Conservation (phyloP, 257 asterid genomes). For the Nicotiana tabacum region DNA sequence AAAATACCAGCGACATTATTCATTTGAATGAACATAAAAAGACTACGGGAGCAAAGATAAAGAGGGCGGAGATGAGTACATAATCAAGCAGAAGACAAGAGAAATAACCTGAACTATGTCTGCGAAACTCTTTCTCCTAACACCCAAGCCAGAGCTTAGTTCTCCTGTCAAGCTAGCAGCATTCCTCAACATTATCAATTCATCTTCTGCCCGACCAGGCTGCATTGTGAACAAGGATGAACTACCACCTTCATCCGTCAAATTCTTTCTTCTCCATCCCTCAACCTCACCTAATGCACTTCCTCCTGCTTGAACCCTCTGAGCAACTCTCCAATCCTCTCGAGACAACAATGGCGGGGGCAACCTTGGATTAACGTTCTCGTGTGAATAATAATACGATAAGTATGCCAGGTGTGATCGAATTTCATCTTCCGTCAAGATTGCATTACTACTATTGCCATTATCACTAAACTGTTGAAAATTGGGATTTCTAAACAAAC, state of each 20-base stretch:
- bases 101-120: conserved; percentile 49
- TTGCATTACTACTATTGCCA: conserved; percentile 18
- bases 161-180: conserved; percentile 30
- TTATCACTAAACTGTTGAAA: conserved; percentile 14
- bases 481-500: conserved; percentile 39
- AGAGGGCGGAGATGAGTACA: not conserved
- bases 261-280: conserved; percentile 18
- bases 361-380: conserved; percentile 53
- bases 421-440: conserved; percentile 50
- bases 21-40: not conserved
- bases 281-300: conserved; percentile 23
- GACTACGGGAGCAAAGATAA: not conserved
- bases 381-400: conserved; percentile 56
- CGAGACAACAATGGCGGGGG: conserved; percentile 54
- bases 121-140: conserved; percentile 55
- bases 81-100: not conserved
- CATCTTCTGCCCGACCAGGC: conserved; percentile 35
- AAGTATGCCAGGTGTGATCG: conserved; percentile 52
- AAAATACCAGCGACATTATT: not conserved
- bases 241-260: conserved; percentile 27
- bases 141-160: conserved; percentile 41
- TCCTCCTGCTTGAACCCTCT: conserved; percentile 44
- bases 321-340: conserved; percentile 62
- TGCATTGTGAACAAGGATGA: conserved; percentile 30
- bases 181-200: conserved; percentile 44